These are phyloP conservation scores for Alloascoidea africana DNA, from an alignment of 805 yeast species.

Conservation along the genomic window DNA sequence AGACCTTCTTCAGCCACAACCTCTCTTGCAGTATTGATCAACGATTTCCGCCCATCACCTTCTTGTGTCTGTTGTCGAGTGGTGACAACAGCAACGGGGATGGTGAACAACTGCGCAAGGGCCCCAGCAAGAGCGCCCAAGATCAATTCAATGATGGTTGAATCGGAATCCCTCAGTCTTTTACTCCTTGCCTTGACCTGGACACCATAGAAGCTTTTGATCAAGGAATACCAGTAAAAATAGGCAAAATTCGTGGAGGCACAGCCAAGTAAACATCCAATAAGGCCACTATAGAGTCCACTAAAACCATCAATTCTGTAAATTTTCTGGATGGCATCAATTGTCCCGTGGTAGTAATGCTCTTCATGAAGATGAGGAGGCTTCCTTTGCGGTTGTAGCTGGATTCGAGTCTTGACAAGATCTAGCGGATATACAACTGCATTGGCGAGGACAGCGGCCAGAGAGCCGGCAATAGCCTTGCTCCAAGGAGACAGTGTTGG, in stretches of 20 bases:
- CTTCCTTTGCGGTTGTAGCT: conserved; percentile 34
- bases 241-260: conserved; percentile 73
- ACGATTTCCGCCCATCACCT: conserved; percentile 8
- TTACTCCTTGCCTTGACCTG: conserved; percentile 8
- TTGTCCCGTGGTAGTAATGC: conserved; percentile 32
- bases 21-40: conserved; percentile 30
- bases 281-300: conserved; percentile 63
- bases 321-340: conserved; percentile 49
- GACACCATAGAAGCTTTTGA: conserved; percentile 40
- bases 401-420: conserved; percentile 59
- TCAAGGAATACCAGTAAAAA: conserved; percentile 76
- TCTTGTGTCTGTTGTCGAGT: conserved; percentile 31
- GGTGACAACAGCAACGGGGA: conserved; percentile 68
- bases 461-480: conserved; percentile 69
- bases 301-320: conserved; percentile 38
- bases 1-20: conserved; percentile 50
- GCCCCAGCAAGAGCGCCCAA: conserved; percentile 78
- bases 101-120: conserved; percentile 62
- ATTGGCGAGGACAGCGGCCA: conserved; percentile 72
- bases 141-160: conserved; percentile 52
- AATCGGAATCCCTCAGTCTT: too few species aligned
- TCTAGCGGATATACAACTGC: conserved; percentile 71
- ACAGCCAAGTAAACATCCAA: conserved; percentile 50
- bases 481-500: conserved; percentile 63
- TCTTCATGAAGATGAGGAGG: conserved; percentile 3